Base-by-base conservation (phyloP, 306 rosid species). In the Vachellia pachyceras region DNA sequence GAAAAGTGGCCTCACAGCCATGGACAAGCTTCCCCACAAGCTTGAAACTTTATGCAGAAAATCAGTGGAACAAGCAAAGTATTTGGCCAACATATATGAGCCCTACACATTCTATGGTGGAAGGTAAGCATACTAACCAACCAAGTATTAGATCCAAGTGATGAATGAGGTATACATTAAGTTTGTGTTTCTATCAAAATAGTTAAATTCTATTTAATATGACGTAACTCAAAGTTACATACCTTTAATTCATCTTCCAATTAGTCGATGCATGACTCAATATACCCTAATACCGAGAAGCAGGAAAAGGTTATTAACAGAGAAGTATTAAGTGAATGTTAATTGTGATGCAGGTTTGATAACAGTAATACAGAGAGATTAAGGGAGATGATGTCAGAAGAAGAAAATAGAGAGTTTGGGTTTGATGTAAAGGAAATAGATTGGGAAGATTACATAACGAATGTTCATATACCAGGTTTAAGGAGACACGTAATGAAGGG, bases 91-190 rank as follows among this genome's bases (percentile, higher is more conserved):
- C 65, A 88, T 94, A 73, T 94, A 94, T 76, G 90, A 92, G 80
- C 97, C 98, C 7, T 94, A 94, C 80, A 87, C 98, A 80, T 94
- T 94, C 82, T 94, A 90, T 82, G 91, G 92, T 84, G 99, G 99
- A 90, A 95, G 98, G 99, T 69, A 42, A n/a, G 20, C 61, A 40
- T n/a, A n/a, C n/a, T n/a, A n/a, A n/a, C n/a, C n/a, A n/a, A n/a
- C n/a, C n/a, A n/a, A n/a, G n/a, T n/a, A n/a, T n/a, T n/a, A n/a
- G n/a, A n/a, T n/a, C n/a, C n/a, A n/a, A n/a, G n/a, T n/a, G n/a
- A n/a, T n/a, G n/a, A n/a, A n/a, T n/a, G n/a, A n/a, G n/a, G n/a
- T n/a, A n/a, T n/a, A n/a, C n/a, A n/a, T n/a, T n/a, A n/a, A n/a
- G n/a, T n/a, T n/a, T n/a, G n/a, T n/a, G n/a, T n/a, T n/a, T n/a